Evolutionary conservation across 352 stramenopile genomes (phyloP), one percentile per base, ranked within the genome.

Genomic region (Phytophthora constricta): DNA sequence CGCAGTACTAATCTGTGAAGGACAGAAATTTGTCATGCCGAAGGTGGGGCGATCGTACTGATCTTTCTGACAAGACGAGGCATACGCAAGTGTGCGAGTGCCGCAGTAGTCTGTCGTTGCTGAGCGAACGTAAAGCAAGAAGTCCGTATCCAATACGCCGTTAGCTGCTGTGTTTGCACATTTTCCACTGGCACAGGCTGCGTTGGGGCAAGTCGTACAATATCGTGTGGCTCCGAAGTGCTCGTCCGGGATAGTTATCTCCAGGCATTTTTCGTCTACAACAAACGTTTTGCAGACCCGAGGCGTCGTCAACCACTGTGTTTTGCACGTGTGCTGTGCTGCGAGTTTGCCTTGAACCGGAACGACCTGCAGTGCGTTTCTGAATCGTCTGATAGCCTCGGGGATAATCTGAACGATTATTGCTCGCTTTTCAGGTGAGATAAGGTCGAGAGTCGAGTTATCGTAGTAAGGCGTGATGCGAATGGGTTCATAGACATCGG

Each of bases 11-110:
- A 95, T 83, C 51, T 91, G 77, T 0, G 55, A 65, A 2, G 89
- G 87, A 43, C 89, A 96, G 47, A 95, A 93, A 68, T 96, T 95
- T 7, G 74, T 71, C 85, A 93, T 94, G 0, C 89, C 87, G 56
- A 95, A 93, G 14, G 83, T 95, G 10, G 86, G 87, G 4, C 86
- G 84, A 58, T 96, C 89, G 56, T 82, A 92, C 51, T 95, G 86
- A 60, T 96, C 87, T 43, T 91, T 92, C 58, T 93, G 89, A 58
- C 89, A 96, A 0, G 87, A 90, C 0, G 80, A 81, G 0, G 89
- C 87, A 62, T 93, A 96, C 10, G 86, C 89, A 0, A 96, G 62
- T 14, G 88, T 86, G 0, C 73, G 70, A 4, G 62, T 62, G 0
- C 57, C 57, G 58, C 87, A 95, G 67, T 87, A 89, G 5, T 48